Conservation (phyloP, 1,284 basidiomycete genomes). For the Singerocomus inundabilis region DNA sequence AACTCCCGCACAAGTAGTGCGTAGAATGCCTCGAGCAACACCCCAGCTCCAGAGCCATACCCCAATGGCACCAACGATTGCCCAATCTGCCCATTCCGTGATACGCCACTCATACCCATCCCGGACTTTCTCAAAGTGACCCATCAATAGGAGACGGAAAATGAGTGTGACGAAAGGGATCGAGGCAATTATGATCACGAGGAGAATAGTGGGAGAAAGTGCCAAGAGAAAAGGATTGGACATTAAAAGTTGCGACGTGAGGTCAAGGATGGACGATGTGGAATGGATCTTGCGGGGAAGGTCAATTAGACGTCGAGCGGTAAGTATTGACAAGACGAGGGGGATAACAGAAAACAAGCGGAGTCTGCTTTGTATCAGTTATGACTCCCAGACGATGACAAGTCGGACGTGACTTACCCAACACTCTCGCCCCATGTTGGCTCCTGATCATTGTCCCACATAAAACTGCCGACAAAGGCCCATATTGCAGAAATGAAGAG, state of each 20-base stretch:
- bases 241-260: conserved; percentile 77
- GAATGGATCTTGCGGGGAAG: conserved; percentile 66
- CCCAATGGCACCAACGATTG: conserved; percentile 63
- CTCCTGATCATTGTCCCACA: conserved; percentile 69
- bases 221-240: conserved; percentile 80
- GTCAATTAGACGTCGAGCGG: conserved; percentile 68
- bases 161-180: conserved; percentile 85
- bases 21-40: conserved; percentile 77
- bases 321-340: conserved; percentile 65
- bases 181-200: conserved; percentile 67
- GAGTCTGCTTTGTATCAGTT: conserved; percentile 40
- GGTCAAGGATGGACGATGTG: conserved; percentile 75
- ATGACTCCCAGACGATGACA: not conserved
- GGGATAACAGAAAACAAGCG: conserved; percentile 79
- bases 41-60: conserved; percentile 94
- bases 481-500: conserved; percentile 81
- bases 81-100: conserved; percentile 78
- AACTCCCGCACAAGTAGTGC: conserved; percentile 79
- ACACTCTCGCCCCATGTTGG: conserved; percentile 80
- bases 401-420: conserved; percentile 52
- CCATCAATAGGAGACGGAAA: conserved; percentile 78
- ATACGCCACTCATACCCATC: conserved; percentile 68
- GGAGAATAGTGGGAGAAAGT: conserved; percentile 76
- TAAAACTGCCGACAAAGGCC: conserved; percentile 89
- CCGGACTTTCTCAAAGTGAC: conserved; percentile 49